phyloP scores from a whole-genome alignment of 805 yeast species.

The Wilhelminamyces savonicus region DNA sequence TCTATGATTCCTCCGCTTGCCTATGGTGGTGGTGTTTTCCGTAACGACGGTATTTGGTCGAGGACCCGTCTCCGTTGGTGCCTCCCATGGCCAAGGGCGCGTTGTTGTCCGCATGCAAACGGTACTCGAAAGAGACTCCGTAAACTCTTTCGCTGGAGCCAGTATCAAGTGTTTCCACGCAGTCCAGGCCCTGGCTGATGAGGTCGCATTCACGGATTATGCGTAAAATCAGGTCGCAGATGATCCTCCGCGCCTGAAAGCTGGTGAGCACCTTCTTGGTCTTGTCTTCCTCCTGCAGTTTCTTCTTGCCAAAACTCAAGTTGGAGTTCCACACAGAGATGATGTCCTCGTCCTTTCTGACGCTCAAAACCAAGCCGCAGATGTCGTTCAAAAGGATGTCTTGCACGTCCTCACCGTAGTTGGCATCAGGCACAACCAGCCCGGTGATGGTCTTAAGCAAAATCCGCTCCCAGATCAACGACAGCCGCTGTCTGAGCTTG shows the following conservation, averaged over 20 bases:
- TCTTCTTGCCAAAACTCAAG: constrained; percentile 22
- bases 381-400: constrained; percentile 43
- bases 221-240: constrained; percentile 41
- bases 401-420: constrained; percentile 25
- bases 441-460: constrained; percentile 48
- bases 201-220: constrained; percentile 44
- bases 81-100: constrained; percentile 3
- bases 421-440: constrained; percentile 34
- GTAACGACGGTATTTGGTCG: not conserved
- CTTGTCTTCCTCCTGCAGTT: constrained; percentile 16
- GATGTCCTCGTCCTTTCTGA: constrained; percentile 54
- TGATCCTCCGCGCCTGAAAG: constrained; percentile 38
- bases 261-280: constrained; percentile 28
- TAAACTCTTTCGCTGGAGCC: constrained; percentile 36
- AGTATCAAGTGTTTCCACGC: constrained; percentile 23
- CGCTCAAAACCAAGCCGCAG: constrained; percentile 54
- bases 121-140: constrained; percentile 42
- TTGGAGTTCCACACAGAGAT: constrained; percentile 59
- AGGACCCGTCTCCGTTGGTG: constrained; percentile 8
- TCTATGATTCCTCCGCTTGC: too few species aligned
- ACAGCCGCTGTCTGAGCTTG: constrained; percentile 24
- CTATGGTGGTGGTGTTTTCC: constrained; percentile 9
- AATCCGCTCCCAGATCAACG: constrained; percentile 51
- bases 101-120: constrained; percentile 37
- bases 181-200: constrained; percentile 31